These are phyloP conservation scores for Melanogaster broomeanus DNA, from an alignment of 768 basidiomycete species.

Conservation along the genomic window DNA sequence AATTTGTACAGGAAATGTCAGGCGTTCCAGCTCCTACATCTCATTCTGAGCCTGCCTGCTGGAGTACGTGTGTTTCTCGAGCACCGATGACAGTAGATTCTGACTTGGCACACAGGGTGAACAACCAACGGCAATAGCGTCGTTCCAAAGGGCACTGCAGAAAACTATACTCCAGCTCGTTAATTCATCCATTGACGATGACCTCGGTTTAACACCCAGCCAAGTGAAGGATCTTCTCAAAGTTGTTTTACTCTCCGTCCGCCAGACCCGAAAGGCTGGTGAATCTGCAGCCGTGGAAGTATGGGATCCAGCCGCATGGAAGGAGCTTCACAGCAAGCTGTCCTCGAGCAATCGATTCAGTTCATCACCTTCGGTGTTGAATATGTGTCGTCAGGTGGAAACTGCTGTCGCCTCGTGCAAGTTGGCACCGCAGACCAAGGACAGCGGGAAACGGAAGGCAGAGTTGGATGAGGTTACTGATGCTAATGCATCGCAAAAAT, in stretches of 20 bases:
- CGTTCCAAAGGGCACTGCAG: slow-evolving; percentile 49
- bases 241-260: slow-evolving; percentile 60
- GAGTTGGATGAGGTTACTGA: slow-evolving; percentile 23
- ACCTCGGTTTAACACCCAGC: slow-evolving; percentile 48
- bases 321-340: slow-evolving; percentile 47
- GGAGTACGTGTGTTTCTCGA: slow-evolving; percentile 15
- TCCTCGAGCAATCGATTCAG: slow-evolving; percentile 59
- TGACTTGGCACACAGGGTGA: slow-evolving; percentile 30
- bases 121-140: slow-evolving; percentile 43
- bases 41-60: slow-evolving; percentile 51
- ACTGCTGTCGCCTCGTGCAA: slow-evolving; percentile 14
- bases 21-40: slow-evolving; percentile 69
- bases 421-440: not conserved
- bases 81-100: slow-evolving; percentile 3
- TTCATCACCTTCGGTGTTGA: slow-evolving; percentile 58
- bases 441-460: slow-evolving; percentile 42
- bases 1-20: slow-evolving; percentile 80
- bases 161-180: slow-evolving; percentile 49
- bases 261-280: slow-evolving; percentile 57
- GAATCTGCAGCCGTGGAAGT: slow-evolving; percentile 31
- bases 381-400: slow-evolving; percentile 66
- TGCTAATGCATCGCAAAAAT: slow-evolving; percentile 36
- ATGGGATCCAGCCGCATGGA: slow-evolving; percentile 69
- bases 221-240: slow-evolving; percentile 84
- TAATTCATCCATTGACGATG: slow-evolving; percentile 49